These are phyloP conservation scores for Tetrapisispora taiwanensis DNA, from an alignment of 805 yeast genomes.

Conservation along the genomic window DNA sequence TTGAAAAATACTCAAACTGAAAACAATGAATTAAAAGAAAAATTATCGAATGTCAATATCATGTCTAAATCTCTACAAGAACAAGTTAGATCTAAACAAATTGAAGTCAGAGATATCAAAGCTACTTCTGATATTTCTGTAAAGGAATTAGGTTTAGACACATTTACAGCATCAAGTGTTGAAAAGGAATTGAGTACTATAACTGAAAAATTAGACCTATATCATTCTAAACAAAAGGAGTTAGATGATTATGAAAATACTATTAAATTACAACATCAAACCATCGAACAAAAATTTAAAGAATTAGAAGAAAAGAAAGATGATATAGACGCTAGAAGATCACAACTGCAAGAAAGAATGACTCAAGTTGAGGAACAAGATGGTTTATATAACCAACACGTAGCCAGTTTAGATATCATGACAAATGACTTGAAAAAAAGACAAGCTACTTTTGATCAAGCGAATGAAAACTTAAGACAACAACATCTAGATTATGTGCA, in stretches of 20 bases:
- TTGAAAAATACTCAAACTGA: conserved; percentile 61
- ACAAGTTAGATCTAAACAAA: conserved; percentile 42
- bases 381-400: conserved; percentile 30
- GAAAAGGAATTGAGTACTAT: conserved; percentile 33
- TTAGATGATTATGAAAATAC: conserved; percentile 32
- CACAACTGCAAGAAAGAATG: conserved; percentile 28
- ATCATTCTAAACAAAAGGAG: conserved; percentile 26
- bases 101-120: conserved; percentile 50
- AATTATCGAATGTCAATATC: conserved; percentile 54
- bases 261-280: conserved; percentile 29
- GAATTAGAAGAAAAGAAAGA: conserved; percentile 31
- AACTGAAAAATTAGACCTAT: conserved; percentile 21
- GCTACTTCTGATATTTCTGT: conserved; percentile 55
- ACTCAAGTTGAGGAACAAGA: conserved; percentile 31
- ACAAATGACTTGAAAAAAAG: conserved; percentile 30
- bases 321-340: conserved; percentile 27
- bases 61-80: conserved; percentile 51
- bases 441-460: conserved; percentile 30
- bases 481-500: conserved; percentile 30
- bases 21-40: conserved; percentile 57
- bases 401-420: conserved; percentile 28
- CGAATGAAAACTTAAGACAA: conserved; percentile 32
- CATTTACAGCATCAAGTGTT: conserved; percentile 39
- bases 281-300: conserved; percentile 23
- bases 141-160: conserved; percentile 59